Base-by-base conservation (phyloP, 768 basidiomycete genomes). In the Tephrocybe sp. region DNA sequence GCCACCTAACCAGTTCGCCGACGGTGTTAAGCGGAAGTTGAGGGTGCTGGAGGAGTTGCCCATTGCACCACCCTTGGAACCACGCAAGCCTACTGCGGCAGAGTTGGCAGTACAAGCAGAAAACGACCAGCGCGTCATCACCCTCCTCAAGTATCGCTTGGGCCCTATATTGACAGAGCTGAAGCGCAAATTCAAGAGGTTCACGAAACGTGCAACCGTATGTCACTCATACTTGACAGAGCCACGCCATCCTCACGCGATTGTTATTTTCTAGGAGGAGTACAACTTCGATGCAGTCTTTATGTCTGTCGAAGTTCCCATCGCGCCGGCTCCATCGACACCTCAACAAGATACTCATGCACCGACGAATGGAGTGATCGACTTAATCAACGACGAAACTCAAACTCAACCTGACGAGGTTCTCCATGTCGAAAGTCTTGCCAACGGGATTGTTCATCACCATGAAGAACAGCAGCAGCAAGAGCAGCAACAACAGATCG, bases 111-210 rank as follows among this genome's bases (percentile, higher is more conserved):
- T 84, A 41, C 93, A 96, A 64, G 81, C 83, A 54, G 91, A 93
- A 67, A 89, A 76, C 52, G 96, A 99, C 62, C 79, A 84, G 58
- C 78, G 80, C 55, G 74, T 86, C 23, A 76, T 92, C 45, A 90
- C 93, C 39, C 68, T 94, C 60, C 73, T 99, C 58, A 90, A 93
- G 67, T 90, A 86, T 62, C 82, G 92, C n/a, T 78, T 98, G n/a
- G 90, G 90, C 1, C 90, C 90, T 1, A 86, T 98, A 44, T 71
- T 98, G 45, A 81, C 80, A 2, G 93, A 98, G 65, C 73, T 99
- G 59, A 93, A 92, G 73, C 82, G 91, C 66, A 93, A 94, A 71
- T 94, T 88, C 66, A 93, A 93, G 76, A 78, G 88, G 58, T 95
- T 97, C 63, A 88, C 85, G 0, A 93, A 93, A 70, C 72, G 79